A percentile compares a stretch with the other conserved stretches of the same genome.
phyloP scores from a whole-genome alignment of 106 monocot genomes.

The Iris macrosiphon region DNA sequence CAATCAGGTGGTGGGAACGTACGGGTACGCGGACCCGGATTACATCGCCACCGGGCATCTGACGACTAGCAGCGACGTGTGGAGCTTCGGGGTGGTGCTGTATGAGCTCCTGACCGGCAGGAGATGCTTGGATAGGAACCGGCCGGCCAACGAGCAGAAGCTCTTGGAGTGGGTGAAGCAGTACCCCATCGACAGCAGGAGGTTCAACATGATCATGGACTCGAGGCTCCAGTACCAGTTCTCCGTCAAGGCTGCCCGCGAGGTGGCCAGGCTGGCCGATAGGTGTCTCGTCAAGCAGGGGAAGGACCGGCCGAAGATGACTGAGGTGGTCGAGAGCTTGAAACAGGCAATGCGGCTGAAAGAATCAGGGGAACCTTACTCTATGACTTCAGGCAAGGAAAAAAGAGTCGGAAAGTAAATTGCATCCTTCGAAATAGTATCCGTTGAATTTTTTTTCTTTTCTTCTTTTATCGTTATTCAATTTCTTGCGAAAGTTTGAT shows the following conservation, averaged over 20 bases:
- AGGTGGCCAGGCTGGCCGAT: conserved; percentile 23
- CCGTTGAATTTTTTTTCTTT: too few species aligned
- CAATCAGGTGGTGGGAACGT: conserved; percentile 25
- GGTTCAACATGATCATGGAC: conserved; percentile 29
- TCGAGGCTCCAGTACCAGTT: conserved; percentile 15
- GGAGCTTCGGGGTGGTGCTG: conserved; percentile 31
- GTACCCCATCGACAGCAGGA: conserved; percentile 17
- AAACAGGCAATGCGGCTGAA: conserved; percentile 1
- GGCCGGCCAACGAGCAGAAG: conserved; percentile 19
- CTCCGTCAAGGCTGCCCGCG: conserved; percentile 16
- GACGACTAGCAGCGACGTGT: conserved; percentile 26
- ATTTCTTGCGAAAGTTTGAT: too few species aligned
- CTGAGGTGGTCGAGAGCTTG: conserved; percentile 11
- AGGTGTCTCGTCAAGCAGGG: conserved; percentile 18
- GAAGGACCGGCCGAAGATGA: conserved; percentile 23
- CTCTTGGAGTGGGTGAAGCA: conserved; percentile 35
- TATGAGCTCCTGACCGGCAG: conserved; percentile 34
- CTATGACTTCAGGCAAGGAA: too few species aligned
- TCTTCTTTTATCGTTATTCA: too few species aligned
- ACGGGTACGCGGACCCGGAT: conserved; percentile 31
- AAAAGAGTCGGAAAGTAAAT: too few species aligned
- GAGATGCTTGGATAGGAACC: conserved; percentile 15
- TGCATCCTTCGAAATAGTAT: too few species aligned
- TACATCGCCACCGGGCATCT: conserved; percentile 35
- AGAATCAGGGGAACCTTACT: too few species aligned